phyloP scores from a whole-genome alignment of 176 grass and related monocot species.

The Phoenix roebelenii region DNA sequence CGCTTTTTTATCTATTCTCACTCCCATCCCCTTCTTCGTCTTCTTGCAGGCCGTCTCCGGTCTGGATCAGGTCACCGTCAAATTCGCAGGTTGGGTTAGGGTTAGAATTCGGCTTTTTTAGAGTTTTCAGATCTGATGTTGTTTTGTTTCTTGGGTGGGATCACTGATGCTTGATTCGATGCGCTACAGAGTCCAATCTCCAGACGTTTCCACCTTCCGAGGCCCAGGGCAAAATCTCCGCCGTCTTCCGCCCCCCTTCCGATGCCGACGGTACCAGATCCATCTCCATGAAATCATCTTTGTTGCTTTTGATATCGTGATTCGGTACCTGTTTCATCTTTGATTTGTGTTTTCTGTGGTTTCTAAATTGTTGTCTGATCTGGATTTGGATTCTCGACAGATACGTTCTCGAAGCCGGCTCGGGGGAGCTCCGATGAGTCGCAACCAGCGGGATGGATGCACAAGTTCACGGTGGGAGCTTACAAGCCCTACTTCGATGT shows the following conservation, averaged over 20 bases:
- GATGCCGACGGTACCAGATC: constrained; percentile 85
- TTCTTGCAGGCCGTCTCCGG: constrained; percentile 44
- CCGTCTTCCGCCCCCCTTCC: constrained; percentile 76
- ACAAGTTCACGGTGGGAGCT: constrained; percentile 63
- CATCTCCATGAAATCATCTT: background rate
- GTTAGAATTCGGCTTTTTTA: background rate
- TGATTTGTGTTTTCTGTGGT: background rate
- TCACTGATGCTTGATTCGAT: constrained; percentile 2
- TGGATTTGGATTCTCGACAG: constrained; percentile 21
- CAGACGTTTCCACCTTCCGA: constrained; percentile 88
- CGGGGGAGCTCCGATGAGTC: constrained; percentile 41
- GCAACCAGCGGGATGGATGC: constrained; percentile 68
- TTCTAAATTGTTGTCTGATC: constrained; percentile 29
- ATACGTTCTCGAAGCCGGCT: constrained; percentile 59
- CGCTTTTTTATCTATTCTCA: background rate
- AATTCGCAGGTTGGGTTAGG: constrained; percentile 38
- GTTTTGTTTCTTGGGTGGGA: background rate
- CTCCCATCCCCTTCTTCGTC: constrained; percentile 1
- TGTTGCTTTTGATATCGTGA: background rate
- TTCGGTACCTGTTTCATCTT: background rate
- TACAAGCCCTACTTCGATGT: constrained; percentile 94
- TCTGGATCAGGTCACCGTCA: constrained; percentile 62
- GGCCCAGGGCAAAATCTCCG: constrained; percentile 77
- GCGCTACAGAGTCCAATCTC: constrained; percentile 57
- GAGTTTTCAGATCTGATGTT: constrained; percentile 1